Evolutionary conservation across 2,329 filamentous ascomycete species (phyloP).

Genomic region (Clarireedia homoeocarpa): DNA sequence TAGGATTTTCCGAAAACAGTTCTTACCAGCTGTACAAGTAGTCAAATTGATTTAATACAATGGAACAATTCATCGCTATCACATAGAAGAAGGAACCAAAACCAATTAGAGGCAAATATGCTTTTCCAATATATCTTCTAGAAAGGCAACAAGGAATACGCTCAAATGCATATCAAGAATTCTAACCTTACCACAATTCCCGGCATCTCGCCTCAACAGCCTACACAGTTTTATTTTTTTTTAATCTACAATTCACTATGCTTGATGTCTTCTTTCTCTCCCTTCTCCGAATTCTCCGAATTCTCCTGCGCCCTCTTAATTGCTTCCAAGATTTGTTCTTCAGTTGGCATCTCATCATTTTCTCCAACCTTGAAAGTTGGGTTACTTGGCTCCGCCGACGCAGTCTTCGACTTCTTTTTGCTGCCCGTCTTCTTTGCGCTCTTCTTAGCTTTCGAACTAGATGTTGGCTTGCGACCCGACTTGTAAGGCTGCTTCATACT

Average conservation of each 20-base stretch:
- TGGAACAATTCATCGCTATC: no score
- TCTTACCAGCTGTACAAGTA: no score
- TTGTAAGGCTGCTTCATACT: slow-evolving; percentile 47
- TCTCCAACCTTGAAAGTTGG: slow-evolving; percentile 32
- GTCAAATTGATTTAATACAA: no score
- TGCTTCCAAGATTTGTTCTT: slow-evolving; percentile 46
- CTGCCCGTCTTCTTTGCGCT: slow-evolving; percentile 26
- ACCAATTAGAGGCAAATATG: no score
- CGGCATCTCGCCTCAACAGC: neutral
- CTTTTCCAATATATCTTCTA: no score
- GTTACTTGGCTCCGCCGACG: slow-evolving; percentile 26
- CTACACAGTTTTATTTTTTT: neutral
- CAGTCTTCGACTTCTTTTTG: slow-evolving; percentile 30
- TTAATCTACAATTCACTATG: slow-evolving; percentile 20
- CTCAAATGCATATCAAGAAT: neutral
- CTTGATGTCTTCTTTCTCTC: slow-evolving; percentile 9
- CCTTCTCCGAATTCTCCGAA: neutral
- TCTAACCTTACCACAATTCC: neutral
- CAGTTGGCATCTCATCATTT: slow-evolving; percentile 37
- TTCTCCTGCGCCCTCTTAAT: slow-evolving; percentile 34
- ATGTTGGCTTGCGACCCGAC: slow-evolving; percentile 10
- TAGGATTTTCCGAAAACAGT: no score
- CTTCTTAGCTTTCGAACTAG: slow-evolving; percentile 28
- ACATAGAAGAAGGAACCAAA: no score
- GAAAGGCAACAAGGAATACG: neutral